Conservation (phyloP, 78 protist genomes). For the Monosiga brevicollis region DNA sequence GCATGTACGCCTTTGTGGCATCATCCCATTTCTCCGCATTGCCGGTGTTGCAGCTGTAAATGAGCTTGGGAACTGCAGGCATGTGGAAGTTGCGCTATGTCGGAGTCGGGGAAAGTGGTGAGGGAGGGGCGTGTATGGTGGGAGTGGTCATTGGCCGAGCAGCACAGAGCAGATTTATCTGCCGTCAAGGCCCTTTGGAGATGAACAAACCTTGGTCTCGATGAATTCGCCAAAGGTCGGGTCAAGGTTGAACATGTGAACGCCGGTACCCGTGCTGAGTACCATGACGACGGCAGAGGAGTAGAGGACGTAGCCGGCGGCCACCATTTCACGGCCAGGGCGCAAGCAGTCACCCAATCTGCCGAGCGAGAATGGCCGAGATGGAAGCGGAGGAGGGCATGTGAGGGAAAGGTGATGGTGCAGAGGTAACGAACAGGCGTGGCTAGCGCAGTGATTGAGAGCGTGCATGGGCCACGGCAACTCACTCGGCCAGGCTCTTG, state of each 20-base stretch:
- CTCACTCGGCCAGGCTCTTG: not conserved
- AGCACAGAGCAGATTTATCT: no score
- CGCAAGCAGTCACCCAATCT: conserved; percentile 15
- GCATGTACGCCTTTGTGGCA: not conserved
- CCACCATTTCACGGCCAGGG: conserved; percentile 37
- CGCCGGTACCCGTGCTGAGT: conserved; percentile 37
- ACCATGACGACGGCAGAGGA: conserved; percentile 42
- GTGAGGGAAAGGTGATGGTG: not conserved
- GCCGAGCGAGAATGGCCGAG: not conserved
- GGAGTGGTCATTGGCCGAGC: no score
- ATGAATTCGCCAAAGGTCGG: not conserved
- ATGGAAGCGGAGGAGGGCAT: not conserved
- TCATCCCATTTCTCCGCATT: not conserved
- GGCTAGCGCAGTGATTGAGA: no score
- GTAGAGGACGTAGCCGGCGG: conserved; percentile 16
- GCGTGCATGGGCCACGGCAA: no score
- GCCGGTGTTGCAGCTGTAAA: not conserved
- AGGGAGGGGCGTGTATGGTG: no score
- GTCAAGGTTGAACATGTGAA: conserved; percentile 37
- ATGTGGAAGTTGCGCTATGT: not conserved
- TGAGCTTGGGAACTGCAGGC: not conserved
- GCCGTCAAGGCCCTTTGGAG: no score
- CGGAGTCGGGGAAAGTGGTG: no score
- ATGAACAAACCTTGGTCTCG: not conserved
- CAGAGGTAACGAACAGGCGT: not conserved